phyloP scores from a whole-genome alignment of 192 early-diverging fungal genomes.

The Phlyctochytrium arcticum region DNA sequence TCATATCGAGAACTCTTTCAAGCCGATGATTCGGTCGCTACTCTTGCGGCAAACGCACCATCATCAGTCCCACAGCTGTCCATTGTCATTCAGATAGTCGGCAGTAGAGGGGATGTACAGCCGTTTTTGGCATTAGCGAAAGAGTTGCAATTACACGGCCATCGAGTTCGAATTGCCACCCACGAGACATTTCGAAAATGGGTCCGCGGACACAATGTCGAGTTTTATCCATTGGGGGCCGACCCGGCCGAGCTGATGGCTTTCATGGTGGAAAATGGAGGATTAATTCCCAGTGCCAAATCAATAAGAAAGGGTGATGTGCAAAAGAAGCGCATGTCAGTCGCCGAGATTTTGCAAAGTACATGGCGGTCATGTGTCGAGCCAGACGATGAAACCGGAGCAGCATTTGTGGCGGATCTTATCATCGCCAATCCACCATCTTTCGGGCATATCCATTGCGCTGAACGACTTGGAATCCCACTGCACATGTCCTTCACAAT shows the following conservation, averaged over 20 bases:
- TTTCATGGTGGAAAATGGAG: constrained; percentile 55
- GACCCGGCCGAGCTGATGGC: constrained; percentile 61
- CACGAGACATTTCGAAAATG: constrained; percentile 63
- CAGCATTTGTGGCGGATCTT: constrained; percentile 44
- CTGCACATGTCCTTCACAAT: constrained; percentile 20
- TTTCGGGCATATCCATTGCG: constrained; percentile 67
- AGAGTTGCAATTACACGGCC: constrained; percentile 58
- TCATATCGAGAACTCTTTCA: not conserved
- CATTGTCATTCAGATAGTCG: constrained; percentile 17
- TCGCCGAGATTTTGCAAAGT: constrained; percentile 16
- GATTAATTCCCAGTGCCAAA: constrained; percentile 11
- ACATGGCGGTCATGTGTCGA: constrained; percentile 19
- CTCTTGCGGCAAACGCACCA: not conserved
- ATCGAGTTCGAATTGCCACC: constrained; percentile 60
- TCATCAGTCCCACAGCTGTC: not conserved
- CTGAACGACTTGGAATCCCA: constrained; percentile 60
- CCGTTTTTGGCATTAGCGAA: constrained; percentile 70
- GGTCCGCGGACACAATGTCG: constrained; percentile 63
- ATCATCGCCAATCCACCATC: constrained; percentile 66
- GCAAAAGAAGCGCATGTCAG: constrained; percentile 16
- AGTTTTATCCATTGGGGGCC: constrained; percentile 64
- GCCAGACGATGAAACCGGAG: constrained; percentile 7
- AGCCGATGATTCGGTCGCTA: not conserved
- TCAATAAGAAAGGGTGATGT: constrained; percentile 12
- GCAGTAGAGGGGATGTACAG: constrained; percentile 73